Evolutionary conservation across 1,284 basidiomycete species (phyloP).

Genomic region (Nidula niveotomentosa): DNA sequence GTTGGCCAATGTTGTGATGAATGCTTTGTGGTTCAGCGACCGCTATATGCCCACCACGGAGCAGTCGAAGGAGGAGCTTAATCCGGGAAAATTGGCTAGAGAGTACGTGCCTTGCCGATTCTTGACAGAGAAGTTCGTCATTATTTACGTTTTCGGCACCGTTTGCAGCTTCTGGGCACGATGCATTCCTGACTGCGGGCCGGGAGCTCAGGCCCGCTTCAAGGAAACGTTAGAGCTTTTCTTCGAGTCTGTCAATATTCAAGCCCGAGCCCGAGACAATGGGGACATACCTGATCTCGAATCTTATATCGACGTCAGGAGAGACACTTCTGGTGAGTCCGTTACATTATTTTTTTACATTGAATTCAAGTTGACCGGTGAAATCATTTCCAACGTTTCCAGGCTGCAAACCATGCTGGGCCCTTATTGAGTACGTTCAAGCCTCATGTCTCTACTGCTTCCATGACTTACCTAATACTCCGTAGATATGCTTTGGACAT

Average conservation of each 20-base stretch:
- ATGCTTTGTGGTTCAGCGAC: constrained; percentile 46
- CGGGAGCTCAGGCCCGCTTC: constrained; percentile 53
- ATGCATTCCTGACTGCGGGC: constrained; percentile 44
- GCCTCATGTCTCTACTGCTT: background rate
- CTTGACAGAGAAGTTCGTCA: constrained; percentile 9
- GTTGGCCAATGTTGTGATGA: constrained; percentile 50
- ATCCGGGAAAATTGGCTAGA: constrained; percentile 50
- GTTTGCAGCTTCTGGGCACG: constrained; percentile 49
- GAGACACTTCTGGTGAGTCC: constrained; percentile 49
- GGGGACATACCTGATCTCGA: constrained; percentile 51
- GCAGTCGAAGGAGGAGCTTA: constrained; percentile 36
- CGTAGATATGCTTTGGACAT: constrained; percentile 48
- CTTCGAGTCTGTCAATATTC: constrained; percentile 52
- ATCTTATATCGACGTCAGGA: constrained; percentile 54
- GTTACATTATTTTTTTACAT: background rate
- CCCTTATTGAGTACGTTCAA: constrained; percentile 47
- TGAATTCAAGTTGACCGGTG: background rate
- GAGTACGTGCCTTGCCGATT: constrained; percentile 38
- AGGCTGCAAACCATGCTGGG: constrained; percentile 62
- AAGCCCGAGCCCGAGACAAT: constrained; percentile 50
- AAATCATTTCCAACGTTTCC: constrained; percentile 7
- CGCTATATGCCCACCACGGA: constrained; percentile 41
- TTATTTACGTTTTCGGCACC: constrained; percentile 4
- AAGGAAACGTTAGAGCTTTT: constrained; percentile 54
- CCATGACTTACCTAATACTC: constrained; percentile 5